phyloP scores from a whole-genome alignment of 1,139 yeast species.

The Hanseniaspora uvarum region DNA sequence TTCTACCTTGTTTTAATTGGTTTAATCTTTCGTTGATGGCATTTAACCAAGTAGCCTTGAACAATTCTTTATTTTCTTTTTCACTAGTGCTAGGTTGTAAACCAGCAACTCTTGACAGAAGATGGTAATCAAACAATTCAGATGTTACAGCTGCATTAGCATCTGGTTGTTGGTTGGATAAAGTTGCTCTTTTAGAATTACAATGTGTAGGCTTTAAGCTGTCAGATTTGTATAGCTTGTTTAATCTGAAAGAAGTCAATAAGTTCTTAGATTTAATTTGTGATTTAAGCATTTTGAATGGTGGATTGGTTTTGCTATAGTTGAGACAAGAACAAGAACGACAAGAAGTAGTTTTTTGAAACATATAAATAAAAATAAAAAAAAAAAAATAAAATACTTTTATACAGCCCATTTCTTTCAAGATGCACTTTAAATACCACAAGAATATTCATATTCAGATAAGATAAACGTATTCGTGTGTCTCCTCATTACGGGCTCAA shows the following conservation, averaged over 20 bases:
- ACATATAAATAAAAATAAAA: too few species aligned
- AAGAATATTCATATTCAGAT: too few species aligned
- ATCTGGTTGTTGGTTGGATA: slow-evolving; percentile 44
- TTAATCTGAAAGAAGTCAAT: background rate
- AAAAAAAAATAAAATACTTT: too few species aligned
- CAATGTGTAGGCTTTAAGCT: slow-evolving; percentile 7
- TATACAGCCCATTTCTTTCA: too few species aligned
- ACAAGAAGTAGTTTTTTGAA: too few species aligned
- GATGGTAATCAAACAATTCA: slow-evolving; percentile 37
- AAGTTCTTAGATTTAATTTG: background rate
- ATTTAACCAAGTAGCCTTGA: slow-evolving; percentile 72
- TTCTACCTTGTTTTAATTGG: slow-evolving; percentile 59
- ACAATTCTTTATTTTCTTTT: slow-evolving; percentile 21
- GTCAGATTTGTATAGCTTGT: background rate
- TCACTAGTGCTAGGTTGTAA: background rate
- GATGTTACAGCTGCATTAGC: slow-evolving; percentile 56
- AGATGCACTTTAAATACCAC: too few species aligned
- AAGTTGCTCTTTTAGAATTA: slow-evolving; percentile 20
- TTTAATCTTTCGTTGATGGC: slow-evolving; percentile 68
- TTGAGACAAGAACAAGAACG: too few species aligned
- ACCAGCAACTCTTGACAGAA: slow-evolving; percentile 25
- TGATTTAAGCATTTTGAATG: background rate
- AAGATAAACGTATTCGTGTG: too few species aligned
- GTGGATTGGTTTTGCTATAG: background rate
- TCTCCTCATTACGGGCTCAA: too few species aligned